Conservation (phyloP, 2,329 filamentous ascomycete genomes). For the Colletotrichum australisinense region DNA sequence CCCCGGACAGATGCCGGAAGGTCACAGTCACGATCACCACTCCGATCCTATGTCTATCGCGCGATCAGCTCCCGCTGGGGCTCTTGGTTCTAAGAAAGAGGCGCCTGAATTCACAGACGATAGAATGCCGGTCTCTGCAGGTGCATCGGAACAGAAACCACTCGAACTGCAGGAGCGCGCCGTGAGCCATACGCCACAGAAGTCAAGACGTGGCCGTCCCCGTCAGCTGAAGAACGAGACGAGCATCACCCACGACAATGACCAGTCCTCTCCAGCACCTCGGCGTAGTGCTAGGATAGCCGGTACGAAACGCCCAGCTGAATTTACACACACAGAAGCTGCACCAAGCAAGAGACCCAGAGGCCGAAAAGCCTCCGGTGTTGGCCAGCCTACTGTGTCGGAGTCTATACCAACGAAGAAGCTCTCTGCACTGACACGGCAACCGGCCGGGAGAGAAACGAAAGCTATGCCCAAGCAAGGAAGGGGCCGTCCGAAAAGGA, state of each 20-base stretch:
- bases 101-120: not conserved
- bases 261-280: not conserved
- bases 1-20: not conserved
- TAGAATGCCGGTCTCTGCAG: not conserved
- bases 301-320: not conserved
- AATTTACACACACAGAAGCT: not conserved
- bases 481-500: not conserved
- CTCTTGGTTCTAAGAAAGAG: not conserved
- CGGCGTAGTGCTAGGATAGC: not conserved
- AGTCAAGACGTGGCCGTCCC: not conserved
- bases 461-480: not conserved
- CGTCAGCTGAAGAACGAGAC: not conserved
- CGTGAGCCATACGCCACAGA: not conserved
- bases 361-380: not conserved
- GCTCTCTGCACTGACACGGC: fast-evolving
- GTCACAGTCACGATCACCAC: not conserved
- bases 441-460: not conserved
- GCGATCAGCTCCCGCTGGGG: not conserved
- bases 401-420: not conserved
- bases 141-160: not conserved
- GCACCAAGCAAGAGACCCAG: not conserved
- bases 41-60: not conserved
- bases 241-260: not conserved
- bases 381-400: not conserved
- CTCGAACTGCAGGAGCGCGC: not conserved